Percentiles rank a stretch among this genome's conserved stretches.
Conservation (phyloP, 306 rosid species). For the Arachis hypogaea region DNA sequence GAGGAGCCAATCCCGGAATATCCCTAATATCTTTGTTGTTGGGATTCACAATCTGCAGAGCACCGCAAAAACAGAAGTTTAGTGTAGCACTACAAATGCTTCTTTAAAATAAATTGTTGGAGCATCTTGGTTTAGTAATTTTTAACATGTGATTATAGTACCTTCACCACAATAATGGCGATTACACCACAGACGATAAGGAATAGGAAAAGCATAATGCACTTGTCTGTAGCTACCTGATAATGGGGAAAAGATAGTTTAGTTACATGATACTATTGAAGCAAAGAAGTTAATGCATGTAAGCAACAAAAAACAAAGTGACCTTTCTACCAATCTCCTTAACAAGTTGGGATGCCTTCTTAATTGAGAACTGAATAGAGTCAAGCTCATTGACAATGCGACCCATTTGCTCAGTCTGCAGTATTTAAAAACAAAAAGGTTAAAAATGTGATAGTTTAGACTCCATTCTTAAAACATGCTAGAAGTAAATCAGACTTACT, state of each 20-base stretch:
- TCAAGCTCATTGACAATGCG: conserved; percentile 96
- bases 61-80: conserved; percentile 9
- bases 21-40: conserved; percentile 80
- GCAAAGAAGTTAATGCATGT: conserved; percentile 12
- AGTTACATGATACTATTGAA: conserved; percentile 30
- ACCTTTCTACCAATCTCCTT: conserved; percentile 99
- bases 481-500: conserved; percentile 56
- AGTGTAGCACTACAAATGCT: conserved; percentile 10
- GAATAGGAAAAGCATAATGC: conserved; percentile 93
- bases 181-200: conserved; percentile 91
- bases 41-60: conserved; percentile 82
- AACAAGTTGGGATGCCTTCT: conserved; percentile 97
- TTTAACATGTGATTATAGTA: conserved; percentile 41
- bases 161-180: conserved; percentile 97
- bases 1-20: conserved; percentile 97
- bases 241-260: conserved; percentile 14
- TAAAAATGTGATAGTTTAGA: conserved; percentile 32
- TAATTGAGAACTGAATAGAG: conserved; percentile 96
- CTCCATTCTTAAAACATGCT: conserved; percentile 17
- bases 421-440: conserved; percentile 34
- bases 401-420: conserved; percentile 99
- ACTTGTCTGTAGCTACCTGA: conserved; percentile 98
- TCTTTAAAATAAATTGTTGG: conserved; percentile 15
- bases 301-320: conserved; percentile 25
- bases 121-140: background rate